A percentile compares a stretch with the other conserved stretches of the same genome.
phyloP scores from a whole-genome alignment of 495 filamentous ascomycete genomes.

The Aspergillus kassunensis region DNA sequence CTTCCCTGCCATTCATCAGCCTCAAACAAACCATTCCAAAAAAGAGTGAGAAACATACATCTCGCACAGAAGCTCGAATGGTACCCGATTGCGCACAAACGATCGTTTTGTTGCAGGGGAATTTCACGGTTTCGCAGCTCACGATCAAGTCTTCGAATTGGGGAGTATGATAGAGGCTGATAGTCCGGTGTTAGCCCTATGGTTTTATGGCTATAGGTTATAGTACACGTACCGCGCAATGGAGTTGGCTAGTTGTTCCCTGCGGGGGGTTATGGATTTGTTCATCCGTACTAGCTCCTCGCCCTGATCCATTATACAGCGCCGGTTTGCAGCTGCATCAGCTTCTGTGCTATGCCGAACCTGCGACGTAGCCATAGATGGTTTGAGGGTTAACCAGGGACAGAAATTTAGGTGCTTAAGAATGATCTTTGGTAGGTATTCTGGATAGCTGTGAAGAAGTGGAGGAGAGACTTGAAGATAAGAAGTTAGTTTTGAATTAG shows the following conservation, averaged over 20 bases:
- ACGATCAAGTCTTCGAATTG: neutral
- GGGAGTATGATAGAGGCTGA: neutral
- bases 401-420: no score
- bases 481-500: neutral
- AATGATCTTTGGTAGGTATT: no score
- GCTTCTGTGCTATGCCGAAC: neutral
- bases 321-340: neutral
- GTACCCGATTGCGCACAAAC: slow-evolving; percentile 1
- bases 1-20: neutral
- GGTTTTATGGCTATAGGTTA: no score
- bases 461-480: no score
- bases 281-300: no score
- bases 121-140: neutral
- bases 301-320: no score
- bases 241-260: neutral
- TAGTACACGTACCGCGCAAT: neutral
- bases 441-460: no score
- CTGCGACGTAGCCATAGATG: neutral
- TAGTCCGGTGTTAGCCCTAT: no score
- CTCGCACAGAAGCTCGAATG: neutral
- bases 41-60: no score
- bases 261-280: neutral
- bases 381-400: no score
- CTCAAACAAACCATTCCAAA: neutral
- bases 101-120: slow-evolving; percentile 2